Conservation (phyloP, 1,284 basidiomycete species). For the Cutaneotrichosporon sp. region DNA sequence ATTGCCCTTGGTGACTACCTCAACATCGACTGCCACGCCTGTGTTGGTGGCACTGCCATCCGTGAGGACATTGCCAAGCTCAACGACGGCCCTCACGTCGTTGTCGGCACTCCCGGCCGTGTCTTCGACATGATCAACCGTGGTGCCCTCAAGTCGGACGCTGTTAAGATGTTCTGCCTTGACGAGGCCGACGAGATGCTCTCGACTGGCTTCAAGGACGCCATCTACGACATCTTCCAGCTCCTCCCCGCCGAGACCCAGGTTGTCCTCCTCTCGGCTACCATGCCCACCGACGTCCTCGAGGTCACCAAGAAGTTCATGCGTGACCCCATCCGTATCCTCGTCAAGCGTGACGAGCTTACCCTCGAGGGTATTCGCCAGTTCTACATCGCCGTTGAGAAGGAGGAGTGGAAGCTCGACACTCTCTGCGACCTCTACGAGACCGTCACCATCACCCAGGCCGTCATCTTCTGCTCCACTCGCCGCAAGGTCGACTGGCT, state of each 20-base stretch:
- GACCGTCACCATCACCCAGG: slow-evolving; percentile 98
- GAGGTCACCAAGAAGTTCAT: slow-evolving; percentile 99
- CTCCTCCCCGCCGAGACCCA: slow-evolving; percentile 98
- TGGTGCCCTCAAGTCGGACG: slow-evolving; percentile 86
- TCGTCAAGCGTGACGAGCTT: slow-evolving; percentile 99
- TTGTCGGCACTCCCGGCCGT: slow-evolving; percentile 95
- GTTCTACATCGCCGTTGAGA: slow-evolving; percentile 99
- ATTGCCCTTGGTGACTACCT: slow-evolving; percentile 97
- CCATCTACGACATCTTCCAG: slow-evolving; percentile 99
- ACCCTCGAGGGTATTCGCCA: slow-evolving; percentile 99
- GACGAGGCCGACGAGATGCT: slow-evolving; percentile 98
- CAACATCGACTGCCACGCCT: slow-evolving; percentile 99
- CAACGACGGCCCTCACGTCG: slow-evolving; percentile 96
- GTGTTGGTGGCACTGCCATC: slow-evolving; percentile 95
- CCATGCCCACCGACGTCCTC: slow-evolving; percentile 93
- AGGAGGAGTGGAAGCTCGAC: slow-evolving; percentile 99
- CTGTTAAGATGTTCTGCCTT: slow-evolving; percentile 99
- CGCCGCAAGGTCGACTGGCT: slow-evolving; percentile 99
- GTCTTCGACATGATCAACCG: slow-evolving; percentile 99
- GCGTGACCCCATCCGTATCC: slow-evolving; percentile 93
- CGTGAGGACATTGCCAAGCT: slow-evolving; percentile 98
- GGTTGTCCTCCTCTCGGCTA: slow-evolving; percentile 93
- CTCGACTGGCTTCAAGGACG: slow-evolving; percentile 99
- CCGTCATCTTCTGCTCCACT: slow-evolving; percentile 99
- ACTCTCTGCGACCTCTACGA: slow-evolving; percentile 98